These are phyloP conservation scores for Colletotrichum somersetense DNA, from an alignment of 2,329 filamentous ascomycete species.

Conservation along the genomic window DNA sequence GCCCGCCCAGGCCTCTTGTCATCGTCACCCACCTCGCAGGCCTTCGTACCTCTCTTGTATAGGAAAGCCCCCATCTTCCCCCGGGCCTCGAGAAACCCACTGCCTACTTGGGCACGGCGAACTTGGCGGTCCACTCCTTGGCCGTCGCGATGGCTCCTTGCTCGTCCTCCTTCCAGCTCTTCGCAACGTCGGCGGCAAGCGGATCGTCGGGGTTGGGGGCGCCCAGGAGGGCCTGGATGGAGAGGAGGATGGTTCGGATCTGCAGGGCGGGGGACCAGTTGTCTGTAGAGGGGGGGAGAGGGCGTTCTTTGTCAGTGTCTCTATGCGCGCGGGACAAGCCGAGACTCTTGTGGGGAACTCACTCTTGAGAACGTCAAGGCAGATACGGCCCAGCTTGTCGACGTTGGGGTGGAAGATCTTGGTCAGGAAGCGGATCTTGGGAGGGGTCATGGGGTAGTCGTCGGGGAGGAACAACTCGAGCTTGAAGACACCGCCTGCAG, in stretches of 20 bases:
- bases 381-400: slow-evolving; percentile 96
- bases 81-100: not conserved
- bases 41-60: not conserved
- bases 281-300: slow-evolving; percentile 63
- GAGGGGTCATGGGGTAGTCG: slow-evolving; percentile 99
- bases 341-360: slow-evolving; percentile 49
- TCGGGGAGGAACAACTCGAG: slow-evolving; percentile 97
- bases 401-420: slow-evolving; percentile 99
- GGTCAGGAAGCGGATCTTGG: slow-evolving; percentile 97
- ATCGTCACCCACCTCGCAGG: not conserved
- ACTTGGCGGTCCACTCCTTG: slow-evolving; percentile 89
- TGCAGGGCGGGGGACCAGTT: slow-evolving; percentile 99
- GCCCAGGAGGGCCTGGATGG: slow-evolving; percentile 95
- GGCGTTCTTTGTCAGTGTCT: slow-evolving; percentile 22
- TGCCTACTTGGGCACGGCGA: slow-evolving; percentile 68
- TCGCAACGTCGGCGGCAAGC: slow-evolving; percentile 96
- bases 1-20: slow-evolving; percentile 8
- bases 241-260: slow-evolving; percentile 98
- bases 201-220: slow-evolving; percentile 98
- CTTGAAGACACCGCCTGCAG: slow-evolving; percentile 84
- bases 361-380: slow-evolving; percentile 98
- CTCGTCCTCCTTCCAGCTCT: slow-evolving; percentile 98
- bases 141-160: slow-evolving; percentile 92
- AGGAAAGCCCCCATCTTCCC: not conserved
- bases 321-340: not conserved